Conservation (phyloP, 352 stramenopile species). For the Pythium folliculosum region DNA sequence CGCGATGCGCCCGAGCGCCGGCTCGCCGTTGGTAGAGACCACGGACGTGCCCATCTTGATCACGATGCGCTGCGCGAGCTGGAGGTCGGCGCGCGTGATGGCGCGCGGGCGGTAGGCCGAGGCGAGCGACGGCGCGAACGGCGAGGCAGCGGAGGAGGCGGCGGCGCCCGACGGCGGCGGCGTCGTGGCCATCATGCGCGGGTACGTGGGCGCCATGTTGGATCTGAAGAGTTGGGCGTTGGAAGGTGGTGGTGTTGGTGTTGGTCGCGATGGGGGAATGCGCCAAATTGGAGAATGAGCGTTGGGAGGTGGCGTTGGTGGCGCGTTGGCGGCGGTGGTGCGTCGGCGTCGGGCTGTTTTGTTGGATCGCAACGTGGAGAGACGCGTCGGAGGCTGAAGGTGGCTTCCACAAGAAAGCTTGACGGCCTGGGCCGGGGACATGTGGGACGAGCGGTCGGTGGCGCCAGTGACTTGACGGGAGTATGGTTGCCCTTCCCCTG, state of each 20-base stretch:
- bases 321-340: neutral
- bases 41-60: slow-evolving; percentile 97
- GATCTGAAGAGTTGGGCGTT: neutral
- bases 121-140: neutral
- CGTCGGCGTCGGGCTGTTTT: neutral
- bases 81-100: slow-evolving; percentile 69
- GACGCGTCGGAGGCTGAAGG: neutral
- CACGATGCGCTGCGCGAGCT: slow-evolving; percentile 88
- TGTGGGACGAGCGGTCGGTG: slow-evolving; percentile 1
- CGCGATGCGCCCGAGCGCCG: slow-evolving; percentile 88
- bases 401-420: slow-evolving; percentile 4
- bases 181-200: neutral
- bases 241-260: neutral
- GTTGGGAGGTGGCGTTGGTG: neutral
- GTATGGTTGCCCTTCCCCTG: slow-evolving; percentile 9
- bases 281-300: slow-evolving; percentile 9
- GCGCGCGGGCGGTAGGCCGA: slow-evolving; percentile 28
- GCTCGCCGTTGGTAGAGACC: slow-evolving; percentile 92
- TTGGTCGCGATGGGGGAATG: neutral
- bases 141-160: neutral
- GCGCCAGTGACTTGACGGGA: slow-evolving; percentile 6
- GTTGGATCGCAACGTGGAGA: neutral
- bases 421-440: neutral
- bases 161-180: neutral
- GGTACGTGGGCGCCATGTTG: slow-evolving; percentile 11